Conservation (phyloP, 768 basidiomycete genomes). For the Lactarius indigo region DNA sequence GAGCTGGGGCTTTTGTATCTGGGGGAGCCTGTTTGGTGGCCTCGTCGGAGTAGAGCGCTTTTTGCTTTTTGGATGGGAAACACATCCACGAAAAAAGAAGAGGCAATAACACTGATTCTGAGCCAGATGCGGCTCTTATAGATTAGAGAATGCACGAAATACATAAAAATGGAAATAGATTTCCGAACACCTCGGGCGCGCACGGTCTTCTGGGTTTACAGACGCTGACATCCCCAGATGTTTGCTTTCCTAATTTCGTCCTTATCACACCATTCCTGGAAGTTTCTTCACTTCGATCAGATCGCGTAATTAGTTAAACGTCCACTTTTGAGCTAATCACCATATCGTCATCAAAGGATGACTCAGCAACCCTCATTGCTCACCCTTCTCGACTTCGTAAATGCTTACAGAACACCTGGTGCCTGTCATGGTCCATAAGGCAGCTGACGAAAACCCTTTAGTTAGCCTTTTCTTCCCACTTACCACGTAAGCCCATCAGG, state of each 20-base stretch:
- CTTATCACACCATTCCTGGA: background rate
- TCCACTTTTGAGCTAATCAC: background rate
- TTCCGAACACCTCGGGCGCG: slow-evolving; percentile 1
- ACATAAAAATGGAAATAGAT: slow-evolving; percentile 5
- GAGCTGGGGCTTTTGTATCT: slow-evolving; percentile 25
- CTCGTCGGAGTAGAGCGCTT: slow-evolving; percentile 34
- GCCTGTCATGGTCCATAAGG: background rate
- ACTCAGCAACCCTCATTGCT: slow-evolving; percentile 14
- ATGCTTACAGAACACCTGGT: background rate
- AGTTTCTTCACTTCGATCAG: slow-evolving; percentile 3
- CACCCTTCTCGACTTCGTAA: background rate
- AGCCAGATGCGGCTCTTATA: slow-evolving; percentile 14
- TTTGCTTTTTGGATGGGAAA: slow-evolving; percentile 39
- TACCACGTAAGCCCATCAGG: background rate
- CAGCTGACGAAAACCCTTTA: background rate
- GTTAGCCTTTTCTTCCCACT: background rate
- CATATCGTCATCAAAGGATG: background rate
- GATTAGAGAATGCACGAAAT: background rate
- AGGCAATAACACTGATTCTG: background rate
- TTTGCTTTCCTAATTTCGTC: background rate
- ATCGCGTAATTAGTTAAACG: slow-evolving; percentile 5
- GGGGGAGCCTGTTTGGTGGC: slow-evolving; percentile 20
- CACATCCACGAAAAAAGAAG: slow-evolving; percentile 33
- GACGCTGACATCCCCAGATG: background rate
- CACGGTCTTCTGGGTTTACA: background rate